Evolutionary conservation across 2,329 filamentous ascomycete species (phyloP).

Genomic region (Lachnellula willkommii): DNA sequence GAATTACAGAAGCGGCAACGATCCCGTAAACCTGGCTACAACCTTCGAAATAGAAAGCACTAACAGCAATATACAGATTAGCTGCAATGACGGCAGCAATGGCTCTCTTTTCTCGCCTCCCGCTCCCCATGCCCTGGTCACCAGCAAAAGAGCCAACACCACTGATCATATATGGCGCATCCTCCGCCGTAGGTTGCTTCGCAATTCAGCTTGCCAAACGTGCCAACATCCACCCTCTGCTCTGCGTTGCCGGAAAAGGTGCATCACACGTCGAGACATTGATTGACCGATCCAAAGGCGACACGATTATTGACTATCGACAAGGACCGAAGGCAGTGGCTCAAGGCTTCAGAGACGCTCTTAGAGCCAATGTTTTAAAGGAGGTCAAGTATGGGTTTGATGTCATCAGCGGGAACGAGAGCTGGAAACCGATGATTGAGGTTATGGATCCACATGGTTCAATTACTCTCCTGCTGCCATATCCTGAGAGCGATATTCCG

Average conservation of each 20-base stretch:
- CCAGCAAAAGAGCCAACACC: constrained; percentile 30
- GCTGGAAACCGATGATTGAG: background rate
- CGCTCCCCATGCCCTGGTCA: constrained; percentile 36
- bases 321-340: constrained; percentile 38
- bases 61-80: constrained; percentile 25
- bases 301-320: constrained; percentile 50
- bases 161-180: constrained; percentile 45
- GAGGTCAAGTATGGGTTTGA: constrained; percentile 3
- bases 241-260: constrained; percentile 48
- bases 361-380: background rate
- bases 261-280: constrained; percentile 41
- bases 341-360: background rate
- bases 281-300: constrained; percentile 44
- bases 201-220: constrained; percentile 44
- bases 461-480: no score
- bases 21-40: constrained; percentile 35
- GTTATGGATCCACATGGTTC: no score
- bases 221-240: constrained; percentile 52
- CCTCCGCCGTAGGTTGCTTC: constrained; percentile 49
- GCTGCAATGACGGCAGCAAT: constrained; percentile 50
- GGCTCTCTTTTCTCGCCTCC: constrained; percentile 31
- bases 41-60: background rate
- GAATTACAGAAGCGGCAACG: constrained; percentile 38
- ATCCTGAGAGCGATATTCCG: no score
- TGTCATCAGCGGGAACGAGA: constrained; percentile 3